A percentile compares a stretch with the other conserved stretches of the same genome.
These are phyloP conservation scores for Rubus idaeus DNA, from an alignment of 306 rosid genomes.

Conservation along the genomic window DNA sequence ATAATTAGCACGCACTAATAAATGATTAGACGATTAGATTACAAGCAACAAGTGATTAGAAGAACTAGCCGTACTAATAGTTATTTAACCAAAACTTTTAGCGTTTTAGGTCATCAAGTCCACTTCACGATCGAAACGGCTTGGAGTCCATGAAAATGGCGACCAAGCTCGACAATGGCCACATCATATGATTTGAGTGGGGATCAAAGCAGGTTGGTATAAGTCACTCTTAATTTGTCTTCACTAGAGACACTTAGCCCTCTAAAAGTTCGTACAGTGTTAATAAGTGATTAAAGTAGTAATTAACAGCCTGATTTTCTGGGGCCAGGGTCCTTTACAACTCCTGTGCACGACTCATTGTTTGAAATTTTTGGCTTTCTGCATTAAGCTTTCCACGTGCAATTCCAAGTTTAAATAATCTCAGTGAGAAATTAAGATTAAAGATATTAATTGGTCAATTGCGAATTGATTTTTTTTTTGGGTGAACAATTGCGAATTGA, in stretches of 20 bases:
- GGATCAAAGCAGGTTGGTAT: constrained; percentile 24
- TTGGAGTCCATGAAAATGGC: constrained; percentile 24
- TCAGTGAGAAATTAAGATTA: not conserved
- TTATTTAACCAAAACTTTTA: constrained; percentile 4
- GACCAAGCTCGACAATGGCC: constrained; percentile 26
- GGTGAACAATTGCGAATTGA: constrained; percentile 6
- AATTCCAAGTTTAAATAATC: constrained; percentile 6
- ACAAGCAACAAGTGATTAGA: constrained; percentile 16
- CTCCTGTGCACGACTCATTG: constrained; percentile 29
- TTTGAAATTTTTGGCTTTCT: constrained; percentile 10
- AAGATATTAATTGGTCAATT: constrained; percentile 4
- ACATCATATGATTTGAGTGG: constrained; percentile 17
- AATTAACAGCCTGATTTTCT: constrained; percentile 28
- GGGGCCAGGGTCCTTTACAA: constrained; percentile 33
- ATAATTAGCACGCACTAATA: not conserved
- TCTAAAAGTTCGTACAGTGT: not conserved
- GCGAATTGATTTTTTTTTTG: constrained; percentile 10
- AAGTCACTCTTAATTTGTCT: constrained; percentile 26
- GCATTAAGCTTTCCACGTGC: constrained; percentile 39
- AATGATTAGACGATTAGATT: constrained; percentile 1
- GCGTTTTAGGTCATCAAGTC: constrained; percentile 12
- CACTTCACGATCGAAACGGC: constrained; percentile 16
- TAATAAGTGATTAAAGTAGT: constrained; percentile 14
- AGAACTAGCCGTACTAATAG: not conserved
- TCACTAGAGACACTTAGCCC: constrained; percentile 31